phyloP scores from a whole-genome alignment of 2,329 filamentous ascomycete genomes.

The Ophiognomonia clavigignenti-juglandacearum region DNA sequence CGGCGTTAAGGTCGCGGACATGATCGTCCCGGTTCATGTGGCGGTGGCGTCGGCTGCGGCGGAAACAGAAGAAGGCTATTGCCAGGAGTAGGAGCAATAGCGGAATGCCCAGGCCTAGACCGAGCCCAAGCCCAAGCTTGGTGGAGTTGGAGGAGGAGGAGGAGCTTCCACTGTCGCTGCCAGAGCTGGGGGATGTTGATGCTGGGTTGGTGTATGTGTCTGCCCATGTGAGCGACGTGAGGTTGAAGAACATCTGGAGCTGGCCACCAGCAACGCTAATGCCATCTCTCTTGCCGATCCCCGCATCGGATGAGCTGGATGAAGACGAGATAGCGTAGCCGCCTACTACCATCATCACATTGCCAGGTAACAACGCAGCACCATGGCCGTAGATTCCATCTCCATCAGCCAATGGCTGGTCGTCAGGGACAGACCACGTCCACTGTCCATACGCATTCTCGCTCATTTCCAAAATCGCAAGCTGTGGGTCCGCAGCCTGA shows the following conservation, averaged over 20 bases:
- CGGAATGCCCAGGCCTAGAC: conserved; percentile 59
- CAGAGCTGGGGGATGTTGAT: conserved; percentile 6
- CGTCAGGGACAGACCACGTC: conserved; percentile 62
- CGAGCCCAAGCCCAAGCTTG: conserved; percentile 58
- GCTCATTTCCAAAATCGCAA: conserved; percentile 72
- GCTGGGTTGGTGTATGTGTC: conserved; percentile 44
- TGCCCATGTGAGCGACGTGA: conserved; percentile 52
- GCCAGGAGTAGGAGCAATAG: conserved; percentile 41
- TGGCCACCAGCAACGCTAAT: conserved; percentile 10
- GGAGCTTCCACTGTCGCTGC: too few species aligned
- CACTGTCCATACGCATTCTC: conserved; percentile 65
- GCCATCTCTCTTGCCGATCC: conserved; percentile 14
- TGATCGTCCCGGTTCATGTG: conserved; percentile 35
- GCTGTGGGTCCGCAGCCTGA: conserved; percentile 74
- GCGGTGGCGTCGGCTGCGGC: conserved; percentile 35
- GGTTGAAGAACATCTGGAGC: conserved; percentile 46
- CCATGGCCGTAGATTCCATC: conserved; percentile 58
- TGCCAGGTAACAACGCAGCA: conserved; percentile 58
- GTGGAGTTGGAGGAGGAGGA: conserved; percentile 27
- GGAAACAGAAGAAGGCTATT: conserved; percentile 41
- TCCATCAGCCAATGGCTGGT: conserved; percentile 36
- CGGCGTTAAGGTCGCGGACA: conserved; percentile 7
- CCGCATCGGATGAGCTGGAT: conserved; percentile 8
- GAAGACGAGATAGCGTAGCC: conserved; percentile 46
- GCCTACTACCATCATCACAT: conserved; percentile 64